These are phyloP conservation scores for Tripterygium wilfordii DNA, from an alignment of 177 flowering plant species.

Conservation along the genomic window DNA sequence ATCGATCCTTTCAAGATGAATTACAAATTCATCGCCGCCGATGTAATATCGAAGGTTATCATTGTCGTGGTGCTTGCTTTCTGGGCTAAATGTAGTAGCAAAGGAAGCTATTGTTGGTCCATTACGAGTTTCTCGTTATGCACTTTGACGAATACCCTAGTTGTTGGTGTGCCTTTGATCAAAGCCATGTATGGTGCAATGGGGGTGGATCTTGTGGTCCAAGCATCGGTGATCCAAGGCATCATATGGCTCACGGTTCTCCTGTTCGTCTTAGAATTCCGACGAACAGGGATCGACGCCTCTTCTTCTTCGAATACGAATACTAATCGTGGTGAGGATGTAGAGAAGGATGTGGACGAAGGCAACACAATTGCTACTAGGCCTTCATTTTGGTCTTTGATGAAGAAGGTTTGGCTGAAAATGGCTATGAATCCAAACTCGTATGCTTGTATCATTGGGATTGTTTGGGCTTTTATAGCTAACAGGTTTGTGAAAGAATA, in stretches of 20 bases:
- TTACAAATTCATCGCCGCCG: conserved; percentile 53
- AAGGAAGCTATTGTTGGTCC: conserved; percentile 75
- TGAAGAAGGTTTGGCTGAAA: conserved; percentile 63
- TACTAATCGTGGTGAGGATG: conserved; percentile 9
- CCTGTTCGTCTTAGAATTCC: conserved; percentile 57
- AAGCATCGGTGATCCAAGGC: conserved; percentile 58
- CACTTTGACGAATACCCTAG: conserved; percentile 67
- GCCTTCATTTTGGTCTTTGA: conserved; percentile 42
- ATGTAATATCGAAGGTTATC: conserved; percentile 53
- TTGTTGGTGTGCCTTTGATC: conserved; percentile 75
- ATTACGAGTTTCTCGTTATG: conserved; percentile 78
- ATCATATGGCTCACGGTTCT: conserved; percentile 66
- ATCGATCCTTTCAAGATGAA: conserved; percentile 68
- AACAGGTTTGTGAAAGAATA: conserved; percentile 39
- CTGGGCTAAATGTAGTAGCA: conserved; percentile 69
- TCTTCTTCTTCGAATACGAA: neutral
- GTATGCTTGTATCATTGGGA: conserved; percentile 66
- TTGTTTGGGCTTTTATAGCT: conserved; percentile 65
- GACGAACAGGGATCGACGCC: conserved; percentile 28
- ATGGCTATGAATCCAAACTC: conserved; percentile 71
- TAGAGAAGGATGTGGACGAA: conserved; percentile 34
- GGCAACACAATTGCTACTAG: conserved; percentile 3
- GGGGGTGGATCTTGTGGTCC: conserved; percentile 70
- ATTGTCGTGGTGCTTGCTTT: conserved; percentile 37
- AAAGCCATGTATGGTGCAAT: conserved; percentile 73